These are phyloP conservation scores for Plasmodium relictum DNA, from an alignment of 169 alveolate genomes.

Conservation along the genomic window DNA sequence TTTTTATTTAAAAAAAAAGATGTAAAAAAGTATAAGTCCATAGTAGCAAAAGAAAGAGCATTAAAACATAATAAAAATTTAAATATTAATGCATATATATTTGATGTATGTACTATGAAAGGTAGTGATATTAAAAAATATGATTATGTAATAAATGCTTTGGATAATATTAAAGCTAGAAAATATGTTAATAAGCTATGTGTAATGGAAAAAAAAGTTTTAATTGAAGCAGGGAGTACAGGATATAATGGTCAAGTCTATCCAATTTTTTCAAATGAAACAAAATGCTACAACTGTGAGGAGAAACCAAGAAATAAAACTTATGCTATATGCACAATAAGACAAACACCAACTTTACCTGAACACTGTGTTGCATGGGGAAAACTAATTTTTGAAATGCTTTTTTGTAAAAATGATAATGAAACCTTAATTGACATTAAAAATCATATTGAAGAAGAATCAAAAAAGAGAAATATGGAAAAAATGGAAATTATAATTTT, in stretches of 20 bases:
- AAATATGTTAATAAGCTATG: slow-evolving; percentile 95
- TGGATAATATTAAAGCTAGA: slow-evolving; percentile 96
- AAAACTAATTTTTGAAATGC: slow-evolving; percentile 90
- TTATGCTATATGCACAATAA: slow-evolving; percentile 98
- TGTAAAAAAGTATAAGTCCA: slow-evolving; percentile 88
- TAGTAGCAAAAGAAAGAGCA: slow-evolving; percentile 92
- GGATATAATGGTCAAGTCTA: slow-evolving; percentile 95
- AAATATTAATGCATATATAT: slow-evolving; percentile 79
- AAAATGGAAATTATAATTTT: slow-evolving; percentile 47
- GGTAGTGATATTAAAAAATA: slow-evolving; percentile 85
- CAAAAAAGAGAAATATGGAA: slow-evolving; percentile 71
- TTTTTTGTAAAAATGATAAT: slow-evolving; percentile 83
- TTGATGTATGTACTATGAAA: slow-evolving; percentile 90
- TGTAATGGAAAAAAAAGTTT: slow-evolving; percentile 90
- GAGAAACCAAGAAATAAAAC: slow-evolving; percentile 91
- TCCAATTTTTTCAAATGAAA: slow-evolving; percentile 89
- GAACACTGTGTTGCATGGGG: slow-evolving; percentile 99
- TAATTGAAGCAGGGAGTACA: slow-evolving; percentile 97
- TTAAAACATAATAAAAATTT: slow-evolving; percentile 69
- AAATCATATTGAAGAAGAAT: slow-evolving; percentile 79
- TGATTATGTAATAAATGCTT: slow-evolving; percentile 95
- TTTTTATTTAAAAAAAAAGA: slow-evolving; percentile 93
- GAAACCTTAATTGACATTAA: slow-evolving; percentile 78
- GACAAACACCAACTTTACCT: slow-evolving; percentile 98
- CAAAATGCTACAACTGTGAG: slow-evolving; percentile 96